These are phyloP conservation scores for Adiantum capillusveneris DNA, from an alignment of 75 land plant genomes.

Conservation along the genomic window DNA sequence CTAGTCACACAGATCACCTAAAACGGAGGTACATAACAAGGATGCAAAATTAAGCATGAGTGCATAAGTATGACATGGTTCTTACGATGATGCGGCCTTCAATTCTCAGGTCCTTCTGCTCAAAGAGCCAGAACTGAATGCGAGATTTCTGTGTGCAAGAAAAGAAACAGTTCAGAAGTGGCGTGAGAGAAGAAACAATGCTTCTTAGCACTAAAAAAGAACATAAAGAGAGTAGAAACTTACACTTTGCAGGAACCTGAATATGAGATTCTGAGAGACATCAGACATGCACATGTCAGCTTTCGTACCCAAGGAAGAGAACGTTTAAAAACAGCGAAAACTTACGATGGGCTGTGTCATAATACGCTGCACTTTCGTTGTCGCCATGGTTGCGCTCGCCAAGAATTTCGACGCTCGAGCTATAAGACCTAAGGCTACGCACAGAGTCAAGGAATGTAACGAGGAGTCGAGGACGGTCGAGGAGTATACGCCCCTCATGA, in stretches of 20 bases:
- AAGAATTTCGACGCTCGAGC: too few species aligned
- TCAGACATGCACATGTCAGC: not conserved
- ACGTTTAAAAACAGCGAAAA: not conserved
- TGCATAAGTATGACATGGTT: too few species aligned
- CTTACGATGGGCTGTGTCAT: slow-evolving; percentile 83
- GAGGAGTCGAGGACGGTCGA: too few species aligned
- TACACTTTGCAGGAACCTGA: slow-evolving; percentile 73
- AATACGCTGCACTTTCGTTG: slow-evolving; percentile 67
- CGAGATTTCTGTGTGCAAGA: slow-evolving; percentile 56
- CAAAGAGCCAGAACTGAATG: slow-evolving; percentile 92
- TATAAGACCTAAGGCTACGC: too few species aligned
- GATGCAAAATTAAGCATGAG: too few species aligned
- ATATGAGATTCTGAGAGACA: slow-evolving; percentile 53
- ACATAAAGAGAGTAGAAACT: slow-evolving; percentile 10
- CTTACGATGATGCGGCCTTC: slow-evolving; percentile 89
- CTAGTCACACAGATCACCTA: too few species aligned
- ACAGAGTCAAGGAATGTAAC: too few species aligned
- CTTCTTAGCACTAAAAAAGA: too few species aligned
- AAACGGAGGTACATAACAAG: too few species aligned
- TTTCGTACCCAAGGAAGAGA: not conserved
- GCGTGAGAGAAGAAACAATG: not conserved
- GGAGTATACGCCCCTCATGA: too few species aligned
- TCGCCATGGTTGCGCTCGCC: slow-evolving; percentile 72
- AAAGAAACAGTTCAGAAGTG: not conserved
- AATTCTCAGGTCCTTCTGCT: slow-evolving; percentile 87